Evolutionary conservation across 495 filamentous ascomycete species (phyloP).

Genomic region (Evansstolkia leycettana): DNA sequence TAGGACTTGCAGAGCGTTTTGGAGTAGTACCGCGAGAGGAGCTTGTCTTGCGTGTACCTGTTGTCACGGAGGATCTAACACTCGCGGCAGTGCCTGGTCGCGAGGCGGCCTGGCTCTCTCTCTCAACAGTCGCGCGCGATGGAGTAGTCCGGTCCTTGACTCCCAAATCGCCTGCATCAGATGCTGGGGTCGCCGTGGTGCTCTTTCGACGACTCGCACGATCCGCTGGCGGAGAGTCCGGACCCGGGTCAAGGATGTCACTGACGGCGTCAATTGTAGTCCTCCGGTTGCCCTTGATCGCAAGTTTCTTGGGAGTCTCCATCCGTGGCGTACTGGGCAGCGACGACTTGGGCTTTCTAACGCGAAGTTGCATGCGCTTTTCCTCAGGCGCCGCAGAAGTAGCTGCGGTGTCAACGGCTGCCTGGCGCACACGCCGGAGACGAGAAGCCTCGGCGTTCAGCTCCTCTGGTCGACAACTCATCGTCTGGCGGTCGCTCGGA

Average conservation of each 20-base stretch:
- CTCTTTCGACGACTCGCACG: slow-evolving; percentile 27
- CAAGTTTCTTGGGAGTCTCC: slow-evolving; percentile 37
- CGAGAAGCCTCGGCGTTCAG: slow-evolving; percentile 54
- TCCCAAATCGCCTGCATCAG: slow-evolving; percentile 5
- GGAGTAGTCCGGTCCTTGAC: no score
- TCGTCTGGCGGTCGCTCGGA: slow-evolving; percentile 55
- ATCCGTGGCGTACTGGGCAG: slow-evolving; percentile 23
- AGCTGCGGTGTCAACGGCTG: slow-evolving; percentile 18
- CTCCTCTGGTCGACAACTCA: slow-evolving; percentile 64
- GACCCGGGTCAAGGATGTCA: slow-evolving; percentile 21
- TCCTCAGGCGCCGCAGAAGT: slow-evolving; percentile 29
- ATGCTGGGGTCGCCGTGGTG: slow-evolving; percentile 8
- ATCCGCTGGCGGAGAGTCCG: slow-evolving; percentile 30
- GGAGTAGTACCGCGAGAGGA: slow-evolving; percentile 34
- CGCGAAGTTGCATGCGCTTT: slow-evolving; percentile 58
- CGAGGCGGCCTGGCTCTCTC: neutral
- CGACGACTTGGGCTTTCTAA: slow-evolving; percentile 48
- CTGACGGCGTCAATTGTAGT: slow-evolving; percentile 51
- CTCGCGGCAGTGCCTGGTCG: slow-evolving; percentile 14
- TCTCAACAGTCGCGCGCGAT: no score
- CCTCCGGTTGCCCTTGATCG: slow-evolving; percentile 41
- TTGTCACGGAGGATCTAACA: slow-evolving; percentile 4
- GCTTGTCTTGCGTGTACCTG: slow-evolving; percentile 26
- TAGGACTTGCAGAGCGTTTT: slow-evolving; percentile 26
- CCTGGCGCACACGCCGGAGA: slow-evolving; percentile 49